Conservation (phyloP, 208 protist species). For the Entamoeba dispar region DNA sequence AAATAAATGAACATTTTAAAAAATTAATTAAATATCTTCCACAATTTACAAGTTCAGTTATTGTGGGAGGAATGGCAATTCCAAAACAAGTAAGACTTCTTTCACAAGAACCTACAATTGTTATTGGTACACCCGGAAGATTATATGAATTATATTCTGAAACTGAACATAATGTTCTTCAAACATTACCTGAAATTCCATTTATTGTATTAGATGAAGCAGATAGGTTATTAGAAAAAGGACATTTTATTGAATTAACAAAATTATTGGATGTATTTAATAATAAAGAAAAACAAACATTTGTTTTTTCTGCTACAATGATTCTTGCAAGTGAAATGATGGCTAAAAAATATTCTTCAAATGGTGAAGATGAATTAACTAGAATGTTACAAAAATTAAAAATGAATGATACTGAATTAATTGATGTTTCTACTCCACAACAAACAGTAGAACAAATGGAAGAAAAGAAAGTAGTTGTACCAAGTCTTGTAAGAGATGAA, state of each 20-base stretch:
- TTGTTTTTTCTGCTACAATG: background rate
- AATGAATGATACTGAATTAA: background rate
- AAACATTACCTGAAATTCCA: background rate
- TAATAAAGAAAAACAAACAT: background rate
- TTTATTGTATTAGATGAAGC: constrained; percentile 10
- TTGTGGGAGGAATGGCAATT: constrained; percentile 10
- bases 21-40: background rate
- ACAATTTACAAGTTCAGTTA: constrained; percentile 12
- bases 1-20: constrained; percentile 1
- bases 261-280: background rate
- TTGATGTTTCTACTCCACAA: background rate
- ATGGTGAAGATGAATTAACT: background rate
- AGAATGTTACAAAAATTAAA: background rate
- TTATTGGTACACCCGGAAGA: constrained; percentile 30
- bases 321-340: background rate
- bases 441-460: background rate
- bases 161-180: constrained; percentile 46
- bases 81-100: constrained; percentile 3
- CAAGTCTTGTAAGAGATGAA: background rate
- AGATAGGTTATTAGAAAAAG: background rate
- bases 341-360: background rate
- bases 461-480: background rate
- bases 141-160: constrained; percentile 21
- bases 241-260: background rate
- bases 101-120: background rate